Conservation (phyloP, 73 alveolate species). For the Loxodes magnus region DNA sequence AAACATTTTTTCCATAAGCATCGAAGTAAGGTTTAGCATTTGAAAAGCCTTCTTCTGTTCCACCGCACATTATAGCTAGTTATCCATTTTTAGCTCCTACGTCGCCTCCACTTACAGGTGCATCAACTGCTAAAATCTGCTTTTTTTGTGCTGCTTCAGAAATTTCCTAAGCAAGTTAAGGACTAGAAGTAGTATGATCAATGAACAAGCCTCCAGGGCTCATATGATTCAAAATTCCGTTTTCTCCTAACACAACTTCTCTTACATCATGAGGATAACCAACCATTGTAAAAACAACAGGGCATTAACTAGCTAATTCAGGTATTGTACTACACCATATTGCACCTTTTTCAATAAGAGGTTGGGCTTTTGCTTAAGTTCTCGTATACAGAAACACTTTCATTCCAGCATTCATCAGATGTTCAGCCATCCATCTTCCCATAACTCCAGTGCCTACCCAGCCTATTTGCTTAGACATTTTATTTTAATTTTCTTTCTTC, state of each 20-base stretch:
- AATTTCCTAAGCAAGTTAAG: slow-evolving; percentile 54
- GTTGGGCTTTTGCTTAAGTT: slow-evolving; percentile 67
- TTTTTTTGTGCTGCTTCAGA: slow-evolving; percentile 28
- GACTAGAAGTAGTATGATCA: slow-evolving; percentile 87
- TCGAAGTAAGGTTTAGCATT: slow-evolving; percentile 29
- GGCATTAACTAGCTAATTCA: slow-evolving; percentile 60
- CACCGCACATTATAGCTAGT: slow-evolving; percentile 77
- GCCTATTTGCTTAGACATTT: slow-evolving; percentile 37
- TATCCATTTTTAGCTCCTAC: slow-evolving; percentile 80
- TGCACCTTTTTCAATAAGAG: slow-evolving; percentile 51
- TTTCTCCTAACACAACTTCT: slow-evolving; percentile 47
- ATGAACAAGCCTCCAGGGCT: slow-evolving; percentile 48
- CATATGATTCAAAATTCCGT: slow-evolving; percentile 68
- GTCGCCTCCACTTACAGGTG: slow-evolving; percentile 91
- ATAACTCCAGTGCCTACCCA: slow-evolving; percentile 92
- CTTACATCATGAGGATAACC: slow-evolving; percentile 89
- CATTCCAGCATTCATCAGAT: slow-evolving; percentile 54
- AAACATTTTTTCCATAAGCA: slow-evolving; percentile 46
- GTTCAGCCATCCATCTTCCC: slow-evolving; percentile 80
- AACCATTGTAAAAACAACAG: slow-evolving; percentile 64
- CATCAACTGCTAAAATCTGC: slow-evolving; percentile 60
- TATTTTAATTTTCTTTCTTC: too few species aligned
- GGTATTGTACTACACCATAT: slow-evolving; percentile 31
- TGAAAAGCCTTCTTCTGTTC: slow-evolving; percentile 45
- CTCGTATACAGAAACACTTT: slow-evolving; percentile 53